Base-by-base conservation (phyloP, 805 yeast genomes). In the Yamadazyma philogaea region DNA sequence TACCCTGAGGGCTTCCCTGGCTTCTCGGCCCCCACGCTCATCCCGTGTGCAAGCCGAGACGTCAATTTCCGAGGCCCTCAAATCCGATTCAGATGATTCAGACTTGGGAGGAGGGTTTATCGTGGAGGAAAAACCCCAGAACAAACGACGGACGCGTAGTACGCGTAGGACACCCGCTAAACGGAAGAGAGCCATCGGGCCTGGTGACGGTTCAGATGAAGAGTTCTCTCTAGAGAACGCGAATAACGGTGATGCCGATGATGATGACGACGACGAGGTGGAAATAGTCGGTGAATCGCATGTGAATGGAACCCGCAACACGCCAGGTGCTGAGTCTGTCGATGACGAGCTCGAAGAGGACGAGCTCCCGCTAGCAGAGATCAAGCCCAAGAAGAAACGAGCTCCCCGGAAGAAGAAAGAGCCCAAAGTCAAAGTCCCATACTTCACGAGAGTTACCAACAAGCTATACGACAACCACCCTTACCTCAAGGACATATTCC, bases 381-480 rank as follows among this genome's bases (percentile, higher is more conserved):
- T 35, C 14, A 37, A 37, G 15, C 38, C 40, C 17, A 42, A 36
- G 43, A 39, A 32, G 32, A 34, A 44, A 27, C 44, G 42, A 41
- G 27, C 37, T 4, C 45, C 37, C 43, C 34, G 31, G 31, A 39
- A 39, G 33, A 48, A 46, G 41, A 34, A 37, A 24, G 63, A 66
- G 45, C 65, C 74, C 10, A 74, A 75, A 50, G 82, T 79, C 6
- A 82, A 81, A 53, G 65, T 81, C 4, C 82, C 89, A 1, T 81
- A 81, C 26, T 84, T 77, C 61, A 81, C 84, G 34, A 69, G 91
- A 36, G 75, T 81, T 56, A 87, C 96, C 1, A 70, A 71, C 30
- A 77, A 76, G 44, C 66, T 93, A 15, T 86, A 74, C 54, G 84
- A 78, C 31, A 71, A 77, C 42, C 98, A 93, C 60, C 96, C 96